A percentile compares a stretch with the other conserved stretches of the same genome.
phyloP scores from a whole-genome alignment of 441 rosid species.

The Populus hybrid region DNA sequence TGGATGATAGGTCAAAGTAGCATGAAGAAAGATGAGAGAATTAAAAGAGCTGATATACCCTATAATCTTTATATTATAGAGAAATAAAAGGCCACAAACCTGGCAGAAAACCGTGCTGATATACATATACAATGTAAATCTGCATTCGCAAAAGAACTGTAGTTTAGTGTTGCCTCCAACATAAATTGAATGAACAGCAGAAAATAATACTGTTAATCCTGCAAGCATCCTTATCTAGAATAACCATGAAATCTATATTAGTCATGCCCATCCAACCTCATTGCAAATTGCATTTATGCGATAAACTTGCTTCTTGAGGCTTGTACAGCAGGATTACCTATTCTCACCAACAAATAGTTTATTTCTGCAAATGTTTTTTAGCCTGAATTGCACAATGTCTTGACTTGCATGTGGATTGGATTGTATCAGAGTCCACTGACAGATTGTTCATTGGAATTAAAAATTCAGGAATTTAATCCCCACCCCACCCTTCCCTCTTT shows the following conservation, averaged over 20 bases:
- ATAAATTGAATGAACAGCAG: not conserved
- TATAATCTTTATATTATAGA: not conserved
- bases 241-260: not conserved
- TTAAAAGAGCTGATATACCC: not conserved
- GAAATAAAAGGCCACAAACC: constrained; percentile 44
- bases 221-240: not conserved
- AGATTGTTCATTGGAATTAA: not conserved
- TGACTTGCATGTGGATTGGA: not conserved
- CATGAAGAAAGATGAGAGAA: not conserved
- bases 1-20: not conserved
- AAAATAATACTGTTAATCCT: not conserved
- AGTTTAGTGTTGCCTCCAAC: not conserved
- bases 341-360: not conserved
- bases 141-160: constrained; percentile 38
- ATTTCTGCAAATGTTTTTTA: not conserved
- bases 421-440: not conserved
- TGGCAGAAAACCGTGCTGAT: constrained; percentile 63
- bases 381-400: not conserved
- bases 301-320: not conserved
- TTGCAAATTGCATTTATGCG: not conserved
- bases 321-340: not conserved
- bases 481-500: too few species aligned
- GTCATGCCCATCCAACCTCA: not conserved
- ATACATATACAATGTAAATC: constrained; percentile 51
- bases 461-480: not conserved